Percentiles rank a stretch among this genome's conserved stretches.
Evolutionary conservation across 768 basidiomycete species (phyloP).

Genomic region (Amanita polypyramis): DNA sequence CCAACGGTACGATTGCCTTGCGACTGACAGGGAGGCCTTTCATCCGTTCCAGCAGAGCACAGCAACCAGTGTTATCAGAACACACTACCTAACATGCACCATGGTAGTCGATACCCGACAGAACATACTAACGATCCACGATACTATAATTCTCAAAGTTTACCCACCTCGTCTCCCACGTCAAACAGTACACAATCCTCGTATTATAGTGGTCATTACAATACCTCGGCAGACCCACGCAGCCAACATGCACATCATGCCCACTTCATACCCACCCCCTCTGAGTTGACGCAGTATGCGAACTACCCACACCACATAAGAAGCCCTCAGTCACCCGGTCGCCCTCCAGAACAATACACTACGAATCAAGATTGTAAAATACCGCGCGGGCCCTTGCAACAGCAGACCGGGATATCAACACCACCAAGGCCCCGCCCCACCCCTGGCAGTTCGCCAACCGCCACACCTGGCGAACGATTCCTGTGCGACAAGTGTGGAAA

Average conservation of each 20-base stretch:
- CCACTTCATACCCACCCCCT: slow-evolving; percentile 40
- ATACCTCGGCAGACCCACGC: slow-evolving; percentile 7
- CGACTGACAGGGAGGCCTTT: background rate
- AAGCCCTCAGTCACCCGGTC: background rate
- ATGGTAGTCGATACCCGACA: slow-evolving; percentile 8
- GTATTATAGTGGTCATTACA: slow-evolving; percentile 15
- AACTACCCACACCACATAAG: slow-evolving; percentile 11
- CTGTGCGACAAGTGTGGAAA: slow-evolving; percentile 67
- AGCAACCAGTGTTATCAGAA: slow-evolving; percentile 1
- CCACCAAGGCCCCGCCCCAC: slow-evolving; percentile 28
- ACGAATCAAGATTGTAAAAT: slow-evolving; percentile 13
- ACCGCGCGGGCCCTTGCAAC: slow-evolving; percentile 15
- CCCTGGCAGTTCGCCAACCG: slow-evolving; percentile 22
- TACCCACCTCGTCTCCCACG: slow-evolving; percentile 16
- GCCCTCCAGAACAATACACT: background rate
- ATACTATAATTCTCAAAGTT: slow-evolving; percentile 15
- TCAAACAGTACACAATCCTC: slow-evolving; percentile 14
- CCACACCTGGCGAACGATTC: slow-evolving; percentile 46
- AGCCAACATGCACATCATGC: slow-evolving; percentile 15
- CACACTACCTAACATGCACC: slow-evolving; percentile 11
- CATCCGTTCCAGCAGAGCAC: background rate
- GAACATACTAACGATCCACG: slow-evolving; percentile 12
- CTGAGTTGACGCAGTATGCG: slow-evolving; percentile 29
- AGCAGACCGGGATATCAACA: slow-evolving; percentile 28
- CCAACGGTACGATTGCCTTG: slow-evolving; percentile 10